Percentiles rank a stretch among this genome's conserved stretches.
These are phyloP conservation scores for Xylariaceae sp. DNA, from an alignment of 2,329 filamentous ascomycete genomes.

Conservation along the genomic window DNA sequence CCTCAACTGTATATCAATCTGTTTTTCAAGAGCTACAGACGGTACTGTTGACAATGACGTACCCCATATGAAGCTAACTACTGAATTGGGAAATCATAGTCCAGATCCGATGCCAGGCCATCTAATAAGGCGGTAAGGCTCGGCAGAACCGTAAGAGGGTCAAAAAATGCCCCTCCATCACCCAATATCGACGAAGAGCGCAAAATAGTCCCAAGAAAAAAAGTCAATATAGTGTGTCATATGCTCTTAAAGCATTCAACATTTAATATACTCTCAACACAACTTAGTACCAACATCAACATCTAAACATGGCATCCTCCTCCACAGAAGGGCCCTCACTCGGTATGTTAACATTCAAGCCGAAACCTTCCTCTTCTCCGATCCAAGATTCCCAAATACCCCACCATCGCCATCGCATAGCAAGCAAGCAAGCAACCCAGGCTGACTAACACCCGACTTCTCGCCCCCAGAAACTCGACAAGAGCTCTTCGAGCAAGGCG, in stretches of 20 bases:
- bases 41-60: neutral
- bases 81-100: slow-evolving; percentile 8
- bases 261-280: neutral
- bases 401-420: slow-evolving; percentile 15
- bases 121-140: slow-evolving; percentile 13
- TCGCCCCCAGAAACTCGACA: slow-evolving; percentile 57
- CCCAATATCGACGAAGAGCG: neutral
- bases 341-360: slow-evolving; percentile 30
- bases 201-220: neutral
- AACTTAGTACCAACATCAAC: neutral
- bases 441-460: slow-evolving; percentile 2
- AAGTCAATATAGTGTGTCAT: neutral
- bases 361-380: neutral
- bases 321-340: slow-evolving; percentile 33
- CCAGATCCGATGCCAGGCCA: neutral
- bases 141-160: slow-evolving; percentile 18
- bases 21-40: neutral
- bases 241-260: neutral
- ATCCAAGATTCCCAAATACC: slow-evolving; percentile 7
- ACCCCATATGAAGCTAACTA: neutral
- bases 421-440: neutral
- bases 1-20: neutral
- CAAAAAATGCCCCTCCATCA: slow-evolving; percentile 31
- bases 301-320: slow-evolving; percentile 14
- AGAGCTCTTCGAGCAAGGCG: slow-evolving; percentile 80